Percentiles rank a stretch among this genome's conserved stretches.
Conservation (phyloP, 179 eudicot genomes). For the Drosera spatulata region DNA sequence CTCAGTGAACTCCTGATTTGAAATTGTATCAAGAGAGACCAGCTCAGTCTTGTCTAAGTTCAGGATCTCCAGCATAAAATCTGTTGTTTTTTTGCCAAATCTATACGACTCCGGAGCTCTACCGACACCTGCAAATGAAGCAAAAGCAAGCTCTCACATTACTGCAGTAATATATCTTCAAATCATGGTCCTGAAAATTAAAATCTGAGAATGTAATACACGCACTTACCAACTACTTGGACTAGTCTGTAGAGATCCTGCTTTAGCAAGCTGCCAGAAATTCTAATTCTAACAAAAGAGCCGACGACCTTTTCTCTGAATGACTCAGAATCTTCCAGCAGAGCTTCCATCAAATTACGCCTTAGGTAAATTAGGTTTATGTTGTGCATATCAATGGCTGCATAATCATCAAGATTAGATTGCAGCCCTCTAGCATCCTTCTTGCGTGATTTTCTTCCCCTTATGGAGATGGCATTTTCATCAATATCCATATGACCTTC, state of each 20-base stretch:
- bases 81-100: constrained; percentile 74
- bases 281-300: constrained; percentile 87
- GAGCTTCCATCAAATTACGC: constrained; percentile 73
- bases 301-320: constrained; percentile 73
- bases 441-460: constrained; percentile 57
- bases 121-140: constrained; percentile 53
- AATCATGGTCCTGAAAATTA: not conserved
- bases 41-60: constrained; percentile 81
- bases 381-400: constrained; percentile 92
- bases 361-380: constrained; percentile 74
- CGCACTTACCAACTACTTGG: constrained; percentile 76
- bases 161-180: not conserved
- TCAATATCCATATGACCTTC: constrained; percentile 57
- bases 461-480: constrained; percentile 32
- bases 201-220: constrained; percentile 2
- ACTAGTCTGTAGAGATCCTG: constrained; percentile 93
- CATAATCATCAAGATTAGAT: constrained; percentile 88
- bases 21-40: constrained; percentile 67
- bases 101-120: constrained; percentile 67
- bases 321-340: constrained; percentile 60
- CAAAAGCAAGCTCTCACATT: constrained; percentile 9
- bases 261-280: constrained; percentile 68
- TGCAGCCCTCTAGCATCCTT: constrained; percentile 57
- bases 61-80: constrained; percentile 71
- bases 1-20: constrained; percentile 97